Evolutionary conservation across 129 eudicot genomes (phyloP), one percentile per base, ranked within the genome.

Genomic region (Saposhnikovia divaricata): DNA sequence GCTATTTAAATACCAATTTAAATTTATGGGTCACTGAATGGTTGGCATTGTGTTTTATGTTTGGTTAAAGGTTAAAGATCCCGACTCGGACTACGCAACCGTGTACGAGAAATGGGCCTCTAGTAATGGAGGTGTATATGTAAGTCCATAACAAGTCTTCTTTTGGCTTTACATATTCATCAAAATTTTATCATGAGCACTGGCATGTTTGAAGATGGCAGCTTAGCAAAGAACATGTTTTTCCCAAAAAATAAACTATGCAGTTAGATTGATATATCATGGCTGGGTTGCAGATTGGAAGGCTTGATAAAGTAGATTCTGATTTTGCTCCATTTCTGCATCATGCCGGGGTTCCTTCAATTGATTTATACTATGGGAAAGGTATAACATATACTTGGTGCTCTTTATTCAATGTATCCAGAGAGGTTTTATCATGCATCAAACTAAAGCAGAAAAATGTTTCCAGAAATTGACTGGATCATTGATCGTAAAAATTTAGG

Each of bases 321-420:
- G 98, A 95, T 84, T 95, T 92, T 72, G 91, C 96, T 84, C 96
- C 98, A 9, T 95, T 95, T 85, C 87, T 95, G 88, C 98, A 95
- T 43, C 98, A 92, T 82, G 98, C 92, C 0, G 98, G 98, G 83
- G 87, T 95, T 85, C 94, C 98, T 68, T 92, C 97, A 38, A 25
- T 86, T 78, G 98, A 95, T 83, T 75, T 95, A 74, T 91, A 90
- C 85, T 95, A 83, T 81, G 98, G 98, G 74, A 89, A 83, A 82
- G 98, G 98, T 95, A 81, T 53, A 4, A 42, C 15, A 61, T 61
- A 61, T 61, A 61, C 16, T 9, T 25, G 5, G 69, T n/a, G n/a
- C n/a, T 23, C 15, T 61, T 55, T 59, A 45, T 23, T 71, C 34
- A 39, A 68, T 27, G 70, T 46, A 46, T 74, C 21, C 34, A 13